Conservation (phyloP, 2,329 filamentous ascomycete genomes). For the Colletotrichum endophyticum region DNA sequence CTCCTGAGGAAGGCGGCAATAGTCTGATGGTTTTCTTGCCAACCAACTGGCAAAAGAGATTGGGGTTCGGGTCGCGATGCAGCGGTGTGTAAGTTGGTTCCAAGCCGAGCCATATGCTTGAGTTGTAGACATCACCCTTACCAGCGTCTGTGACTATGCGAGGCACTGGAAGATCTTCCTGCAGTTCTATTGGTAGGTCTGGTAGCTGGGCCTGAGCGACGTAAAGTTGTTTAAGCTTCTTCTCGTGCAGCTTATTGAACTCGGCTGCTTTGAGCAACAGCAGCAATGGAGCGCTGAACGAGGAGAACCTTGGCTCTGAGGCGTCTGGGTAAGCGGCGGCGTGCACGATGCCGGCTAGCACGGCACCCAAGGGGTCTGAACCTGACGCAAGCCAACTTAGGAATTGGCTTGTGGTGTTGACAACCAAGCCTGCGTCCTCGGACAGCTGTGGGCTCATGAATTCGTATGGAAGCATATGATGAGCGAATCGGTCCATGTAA, state of each 20-base stretch:
- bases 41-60: constrained; percentile 84
- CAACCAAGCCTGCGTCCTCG: not conserved
- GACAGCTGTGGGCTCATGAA: constrained; percentile 26
- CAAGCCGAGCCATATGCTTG: constrained; percentile 87
- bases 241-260: constrained; percentile 44
- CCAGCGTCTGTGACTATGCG: constrained; percentile 66
- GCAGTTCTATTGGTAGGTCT: constrained; percentile 68
- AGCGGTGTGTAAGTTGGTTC: constrained; percentile 89
- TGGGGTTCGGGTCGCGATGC: constrained; percentile 93
- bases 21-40: constrained; percentile 77
- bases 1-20: constrained; percentile 67
- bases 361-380: constrained; percentile 29
- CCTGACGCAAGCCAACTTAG: constrained; percentile 17
- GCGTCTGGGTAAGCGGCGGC: constrained; percentile 27
- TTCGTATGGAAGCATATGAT: constrained; percentile 31
- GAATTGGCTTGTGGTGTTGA: constrained; percentile 5
- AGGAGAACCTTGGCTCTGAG: constrained; percentile 49
- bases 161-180: constrained; percentile 72
- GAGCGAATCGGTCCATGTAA: constrained; percentile 24
- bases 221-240: constrained; percentile 62
- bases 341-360: constrained; percentile 35
- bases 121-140: constrained; percentile 84
- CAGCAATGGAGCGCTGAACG: constrained; percentile 64
- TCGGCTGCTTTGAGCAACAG: constrained; percentile 65
- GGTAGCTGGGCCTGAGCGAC: constrained; percentile 81